Conservation (phyloP, 495 filamentous ascomycete genomes). For the Aspergillus affinis region DNA sequence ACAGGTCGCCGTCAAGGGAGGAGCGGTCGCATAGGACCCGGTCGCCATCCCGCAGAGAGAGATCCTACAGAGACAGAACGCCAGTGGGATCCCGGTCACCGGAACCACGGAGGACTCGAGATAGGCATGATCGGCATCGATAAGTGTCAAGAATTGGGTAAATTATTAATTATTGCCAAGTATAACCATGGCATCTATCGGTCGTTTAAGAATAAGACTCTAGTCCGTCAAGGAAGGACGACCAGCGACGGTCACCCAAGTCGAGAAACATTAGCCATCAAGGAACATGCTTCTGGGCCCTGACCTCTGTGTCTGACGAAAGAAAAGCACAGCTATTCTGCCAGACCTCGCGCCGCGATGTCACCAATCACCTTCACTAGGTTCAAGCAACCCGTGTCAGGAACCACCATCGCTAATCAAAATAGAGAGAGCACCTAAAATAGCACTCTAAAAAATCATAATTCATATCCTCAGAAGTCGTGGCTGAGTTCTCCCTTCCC, state of each 20-base stretch:
- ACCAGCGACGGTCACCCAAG: neutral
- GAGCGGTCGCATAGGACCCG: constrained; percentile 22
- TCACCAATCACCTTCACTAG: neutral
- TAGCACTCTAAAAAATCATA: constrained; percentile 12
- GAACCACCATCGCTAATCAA: constrained; percentile 1
- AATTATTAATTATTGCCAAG: neutral
- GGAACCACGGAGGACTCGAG: constrained; percentile 31
- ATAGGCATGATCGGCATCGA: constrained; percentile 34
- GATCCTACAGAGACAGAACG: constrained; percentile 27
- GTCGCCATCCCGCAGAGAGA: constrained; percentile 22
- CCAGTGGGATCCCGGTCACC: constrained; percentile 37
- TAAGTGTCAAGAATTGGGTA: constrained; percentile 11
- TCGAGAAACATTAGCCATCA: neutral
- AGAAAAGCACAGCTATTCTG: neutral
- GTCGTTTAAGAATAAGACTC: neutral
- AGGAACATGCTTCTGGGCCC: neutral
- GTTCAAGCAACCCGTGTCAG: neutral
- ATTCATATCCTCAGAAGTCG: neutral
- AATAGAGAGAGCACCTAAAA: neutral
- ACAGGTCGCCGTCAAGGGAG: constrained; percentile 30
- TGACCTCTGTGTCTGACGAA: neutral
- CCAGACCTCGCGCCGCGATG: constrained; percentile 1
- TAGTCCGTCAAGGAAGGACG: neutral
- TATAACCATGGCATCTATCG: constrained; percentile 1
- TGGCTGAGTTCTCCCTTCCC: neutral